A percentile compares a stretch with the other conserved stretches of the same genome.
These are phyloP conservation scores for Penicillium maclennaniae DNA, from an alignment of 495 filamentous ascomycete species.

Conservation along the genomic window DNA sequence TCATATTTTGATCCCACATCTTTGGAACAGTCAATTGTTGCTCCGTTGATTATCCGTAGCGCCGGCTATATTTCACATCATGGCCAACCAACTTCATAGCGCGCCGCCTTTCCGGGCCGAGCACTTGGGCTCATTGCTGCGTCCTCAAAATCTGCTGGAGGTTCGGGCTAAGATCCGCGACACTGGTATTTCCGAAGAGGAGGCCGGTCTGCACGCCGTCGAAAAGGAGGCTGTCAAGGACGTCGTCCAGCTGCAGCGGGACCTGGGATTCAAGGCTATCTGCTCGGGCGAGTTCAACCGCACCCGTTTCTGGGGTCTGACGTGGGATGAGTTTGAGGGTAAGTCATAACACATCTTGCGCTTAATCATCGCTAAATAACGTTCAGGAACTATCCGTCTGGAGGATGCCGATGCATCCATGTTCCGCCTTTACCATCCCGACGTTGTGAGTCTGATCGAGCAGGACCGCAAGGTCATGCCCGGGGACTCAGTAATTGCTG, in stretches of 20 bases:
- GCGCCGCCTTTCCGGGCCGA: conserved; percentile 66
- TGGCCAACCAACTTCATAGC: conserved; percentile 23
- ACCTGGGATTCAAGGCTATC: conserved; percentile 59
- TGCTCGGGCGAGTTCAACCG: conserved; percentile 63
- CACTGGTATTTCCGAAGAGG: conserved; percentile 35
- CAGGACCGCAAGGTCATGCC: conserved; percentile 55
- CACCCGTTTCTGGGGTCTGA: conserved; percentile 53
- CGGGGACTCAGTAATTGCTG: conserved; percentile 63
- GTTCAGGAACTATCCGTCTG: conserved; percentile 33
- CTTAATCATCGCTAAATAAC: conserved; percentile 10
- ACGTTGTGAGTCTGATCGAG: conserved; percentile 65
- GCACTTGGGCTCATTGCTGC: conserved; percentile 67
- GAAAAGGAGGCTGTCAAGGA: conserved; percentile 59
- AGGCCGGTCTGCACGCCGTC: conserved; percentile 36
- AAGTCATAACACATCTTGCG: conserved; percentile 17
- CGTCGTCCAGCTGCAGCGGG: conserved; percentile 58
- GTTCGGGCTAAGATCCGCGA: conserved; percentile 50
- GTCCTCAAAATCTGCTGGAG: conserved; percentile 58
- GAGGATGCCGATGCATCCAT: conserved; percentile 50
- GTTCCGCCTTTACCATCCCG: conserved; percentile 67
- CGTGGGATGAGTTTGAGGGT: conserved; percentile 67
- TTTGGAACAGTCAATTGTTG: not conserved
- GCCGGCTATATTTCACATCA: conserved; percentile 5
- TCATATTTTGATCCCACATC: not conserved
- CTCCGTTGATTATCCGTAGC: not conserved